Evolutionary conservation across 306 rosid genomes (phyloP).

Genomic region (Lotus japonicus): DNA sequence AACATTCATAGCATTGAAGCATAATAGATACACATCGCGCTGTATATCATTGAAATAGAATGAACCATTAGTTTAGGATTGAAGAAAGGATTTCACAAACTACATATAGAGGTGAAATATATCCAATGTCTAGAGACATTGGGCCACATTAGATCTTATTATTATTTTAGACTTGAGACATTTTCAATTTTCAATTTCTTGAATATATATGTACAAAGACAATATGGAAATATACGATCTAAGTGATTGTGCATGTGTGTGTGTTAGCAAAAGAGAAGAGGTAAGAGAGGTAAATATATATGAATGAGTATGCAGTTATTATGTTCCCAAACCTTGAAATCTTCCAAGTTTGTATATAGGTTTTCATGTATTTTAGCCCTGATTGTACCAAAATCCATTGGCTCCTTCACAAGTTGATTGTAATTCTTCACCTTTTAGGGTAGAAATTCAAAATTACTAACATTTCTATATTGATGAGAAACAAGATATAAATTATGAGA

Average conservation of each 20-base stretch:
- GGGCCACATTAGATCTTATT: too few species aligned
- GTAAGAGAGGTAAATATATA: not conserved
- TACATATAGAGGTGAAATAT: too few species aligned
- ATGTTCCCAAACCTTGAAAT: constrained; percentile 5
- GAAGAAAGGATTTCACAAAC: not conserved
- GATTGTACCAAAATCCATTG: constrained; percentile 21
- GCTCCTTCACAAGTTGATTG: not conserved
- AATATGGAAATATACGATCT: too few species aligned
- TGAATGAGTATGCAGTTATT: not conserved
- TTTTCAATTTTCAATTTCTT: too few species aligned
- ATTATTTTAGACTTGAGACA: too few species aligned
- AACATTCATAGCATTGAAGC: not conserved
- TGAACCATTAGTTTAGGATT: not conserved
- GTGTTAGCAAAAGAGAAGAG: not conserved
- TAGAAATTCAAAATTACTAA: not conserved
- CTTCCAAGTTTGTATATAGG: not conserved
- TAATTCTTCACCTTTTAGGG: not conserved
- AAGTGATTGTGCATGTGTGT: too few species aligned
- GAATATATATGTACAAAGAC: too few species aligned
- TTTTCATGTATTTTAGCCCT: constrained; percentile 9
- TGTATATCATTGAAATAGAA: constrained; percentile 10
- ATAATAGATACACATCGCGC: constrained; percentile 17
- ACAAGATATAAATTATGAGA: not conserved
- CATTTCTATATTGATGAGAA: not conserved
- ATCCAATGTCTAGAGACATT: too few species aligned